A percentile compares a stretch with the other conserved stretches of the same genome.
phyloP scores from a whole-genome alignment of 805 yeast species.

The Metschnikowia dekortorum region DNA sequence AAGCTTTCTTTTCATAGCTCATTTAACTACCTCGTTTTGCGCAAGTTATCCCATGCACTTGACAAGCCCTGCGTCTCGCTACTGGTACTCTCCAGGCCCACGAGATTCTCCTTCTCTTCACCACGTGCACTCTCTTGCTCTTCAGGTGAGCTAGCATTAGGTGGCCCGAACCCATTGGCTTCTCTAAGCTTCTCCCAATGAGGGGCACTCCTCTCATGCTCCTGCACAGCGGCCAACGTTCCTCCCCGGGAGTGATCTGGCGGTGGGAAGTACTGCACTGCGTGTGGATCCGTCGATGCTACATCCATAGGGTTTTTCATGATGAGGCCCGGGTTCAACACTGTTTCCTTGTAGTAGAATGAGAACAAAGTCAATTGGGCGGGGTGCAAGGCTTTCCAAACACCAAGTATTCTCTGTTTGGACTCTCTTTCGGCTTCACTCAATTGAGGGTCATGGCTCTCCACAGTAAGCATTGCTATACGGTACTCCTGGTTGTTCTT shows the following conservation, averaged over 20 bases:
- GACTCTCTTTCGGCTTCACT: slow-evolving; percentile 9
- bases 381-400: slow-evolving; percentile 35
- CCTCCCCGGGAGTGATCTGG: background rate
- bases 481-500: slow-evolving; percentile 18
- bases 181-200: slow-evolving; percentile 36
- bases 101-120: background rate
- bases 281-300: slow-evolving; percentile 25
- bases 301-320: slow-evolving; percentile 52
- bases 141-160: background rate
- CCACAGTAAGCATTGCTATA: slow-evolving; percentile 28
- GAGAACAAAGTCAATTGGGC: slow-evolving; percentile 33
- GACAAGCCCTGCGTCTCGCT: background rate
- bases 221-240: slow-evolving; percentile 10
- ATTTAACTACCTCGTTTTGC: slow-evolving; percentile 7
- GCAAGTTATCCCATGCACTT: slow-evolving; percentile 18
- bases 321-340: slow-evolving; percentile 46
- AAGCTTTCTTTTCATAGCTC: background rate
- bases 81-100: background rate
- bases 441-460: slow-evolving; percentile 25
- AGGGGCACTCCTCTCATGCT: slow-evolving; percentile 17
- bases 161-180: slow-evolving; percentile 22
- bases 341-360: slow-evolving; percentile 51
- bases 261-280: slow-evolving; percentile 26
- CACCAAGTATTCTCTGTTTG: slow-evolving; percentile 19
- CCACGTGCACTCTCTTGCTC: slow-evolving; percentile 4